Evolutionary conservation across 1,284 basidiomycete species (phyloP), one percentile per base, ranked within the genome.

Genomic region (Microbotryum silenes-acaulis): DNA sequence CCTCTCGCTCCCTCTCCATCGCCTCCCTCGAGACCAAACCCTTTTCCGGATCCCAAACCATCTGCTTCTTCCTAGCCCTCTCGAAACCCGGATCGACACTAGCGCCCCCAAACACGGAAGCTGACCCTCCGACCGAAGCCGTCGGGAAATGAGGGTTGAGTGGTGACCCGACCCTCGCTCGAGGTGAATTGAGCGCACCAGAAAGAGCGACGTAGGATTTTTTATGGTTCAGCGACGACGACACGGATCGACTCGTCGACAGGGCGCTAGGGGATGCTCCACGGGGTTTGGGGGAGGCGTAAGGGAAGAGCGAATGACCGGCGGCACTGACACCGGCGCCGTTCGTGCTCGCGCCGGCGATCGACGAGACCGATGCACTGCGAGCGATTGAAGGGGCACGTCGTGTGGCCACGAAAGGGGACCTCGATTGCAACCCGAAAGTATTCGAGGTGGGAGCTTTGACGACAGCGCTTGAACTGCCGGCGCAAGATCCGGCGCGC

Each of bases 31-130:
- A 69, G 16, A 69, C 56, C 49, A 70, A 56, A 2, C 68, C 68
- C 54, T 55, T 46, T 8, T 55, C 58, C 14, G 70, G 66, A 51
- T 70, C 70, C 64, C 66, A 71, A 25, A 68, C 66, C 50, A 71
- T 62, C 55, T 70, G 68, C 57, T 59, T 66, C 53, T 71, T 71
- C 54, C 62, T 53, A 46, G 62, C 64, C 18, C 62, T 31, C 51
- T 66, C 65, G 23, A 53, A 23, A 12, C 4, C 51, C 10, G 51
- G 16, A 29, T 50, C 48, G 48, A 50, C n/a, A n/a, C 51, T n/a
- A 25, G 54, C 54, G 4, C 62, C 59, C 0, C 48, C 50, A 27
- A 33, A 49, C 14, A 29, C 54, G 7, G 52, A 21, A 10, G 51
- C 58, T 2, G 50, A 49, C 0, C 18, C 51, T 2, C 27, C 59